Conservation (phyloP, 176 grass and related monocot genomes). For the Oryza nivara region DNA sequence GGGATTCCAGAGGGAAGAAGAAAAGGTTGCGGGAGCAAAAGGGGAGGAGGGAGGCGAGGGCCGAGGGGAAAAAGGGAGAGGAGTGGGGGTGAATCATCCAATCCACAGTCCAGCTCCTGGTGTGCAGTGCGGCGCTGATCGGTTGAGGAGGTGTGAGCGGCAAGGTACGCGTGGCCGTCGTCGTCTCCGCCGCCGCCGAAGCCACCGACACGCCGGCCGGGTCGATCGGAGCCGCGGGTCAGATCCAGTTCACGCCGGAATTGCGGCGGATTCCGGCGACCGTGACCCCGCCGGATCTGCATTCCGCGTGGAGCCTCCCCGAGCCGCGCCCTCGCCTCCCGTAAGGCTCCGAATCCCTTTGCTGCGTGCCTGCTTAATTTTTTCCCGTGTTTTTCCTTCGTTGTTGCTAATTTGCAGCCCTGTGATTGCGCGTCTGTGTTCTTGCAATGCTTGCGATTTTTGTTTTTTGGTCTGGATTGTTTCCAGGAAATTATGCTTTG, state of each 20-base stretch:
- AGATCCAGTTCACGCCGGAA: slow-evolving; percentile 47
- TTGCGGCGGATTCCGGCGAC: slow-evolving; percentile 32
- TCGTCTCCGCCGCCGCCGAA: not conserved
- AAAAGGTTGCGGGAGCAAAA: slow-evolving; percentile 25
- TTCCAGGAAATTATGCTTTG: not conserved
- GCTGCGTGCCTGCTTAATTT: not conserved
- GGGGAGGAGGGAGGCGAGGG: slow-evolving; percentile 18
- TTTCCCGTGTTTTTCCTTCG: not conserved
- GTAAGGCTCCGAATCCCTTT: slow-evolving; percentile 15
- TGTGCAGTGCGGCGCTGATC: not conserved
- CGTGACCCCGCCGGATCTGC: slow-evolving; percentile 46
- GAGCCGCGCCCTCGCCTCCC: slow-evolving; percentile 21
- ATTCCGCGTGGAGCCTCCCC: slow-evolving; percentile 29
- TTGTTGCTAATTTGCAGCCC: not conserved
- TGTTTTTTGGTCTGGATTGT: not conserved
- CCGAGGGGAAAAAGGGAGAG: not conserved
- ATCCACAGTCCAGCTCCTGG: slow-evolving; percentile 12
- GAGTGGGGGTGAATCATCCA: slow-evolving; percentile 9
- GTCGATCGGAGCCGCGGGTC: slow-evolving; percentile 46
- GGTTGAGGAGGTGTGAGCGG: slow-evolving; percentile 40
- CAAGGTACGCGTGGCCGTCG: slow-evolving; percentile 24
- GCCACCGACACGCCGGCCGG: slow-evolving; percentile 19
- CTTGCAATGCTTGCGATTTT: not conserved
- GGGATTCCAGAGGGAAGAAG: slow-evolving; percentile 42
- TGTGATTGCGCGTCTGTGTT: not conserved